phyloP scores from a whole-genome alignment of 1,284 basidiomycete species.

The Meripilus lineatus region DNA sequence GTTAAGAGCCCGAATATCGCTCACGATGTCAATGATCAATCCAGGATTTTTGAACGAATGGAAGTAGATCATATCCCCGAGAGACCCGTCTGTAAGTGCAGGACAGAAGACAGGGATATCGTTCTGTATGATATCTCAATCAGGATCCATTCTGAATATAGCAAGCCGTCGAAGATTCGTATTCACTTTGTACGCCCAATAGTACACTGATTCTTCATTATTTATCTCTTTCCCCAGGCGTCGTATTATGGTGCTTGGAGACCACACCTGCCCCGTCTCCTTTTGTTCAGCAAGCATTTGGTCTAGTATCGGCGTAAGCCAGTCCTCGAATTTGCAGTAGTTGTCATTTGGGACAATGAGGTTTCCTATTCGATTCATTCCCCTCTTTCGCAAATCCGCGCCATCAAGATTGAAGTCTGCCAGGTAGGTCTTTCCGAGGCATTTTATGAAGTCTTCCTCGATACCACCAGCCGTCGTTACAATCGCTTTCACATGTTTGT shows the following conservation, averaged over 20 bases:
- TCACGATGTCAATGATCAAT: constrained; percentile 89
- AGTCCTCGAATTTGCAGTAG: constrained; percentile 99
- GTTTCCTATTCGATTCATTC: constrained; percentile 98
- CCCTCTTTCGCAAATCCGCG: constrained; percentile 79
- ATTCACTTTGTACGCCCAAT: constrained; percentile 97
- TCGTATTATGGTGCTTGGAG: constrained; percentile 90
- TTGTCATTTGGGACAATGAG: constrained; percentile 97
- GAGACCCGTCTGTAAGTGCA: constrained; percentile 94
- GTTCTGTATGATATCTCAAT: constrained; percentile 68
- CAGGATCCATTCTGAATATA: constrained; percentile 5
- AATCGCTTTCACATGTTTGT: constrained; percentile 86
- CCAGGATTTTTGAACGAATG: constrained; percentile 93
- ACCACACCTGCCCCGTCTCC: constrained; percentile 74
- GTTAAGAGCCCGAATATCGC: constrained; percentile 90
- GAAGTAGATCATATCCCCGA: constrained; percentile 99
- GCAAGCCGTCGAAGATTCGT: constrained; percentile 15
- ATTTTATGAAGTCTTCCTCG: constrained; percentile 99
- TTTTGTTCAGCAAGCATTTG: constrained; percentile 89
- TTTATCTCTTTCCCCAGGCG: constrained; percentile 94
- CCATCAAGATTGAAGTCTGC: constrained; percentile 94
- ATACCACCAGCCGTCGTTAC: constrained; percentile 98
- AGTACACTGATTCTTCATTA: constrained; percentile 96
- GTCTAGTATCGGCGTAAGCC: constrained; percentile 94
- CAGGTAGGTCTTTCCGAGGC: constrained; percentile 92
- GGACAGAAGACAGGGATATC: constrained; percentile 99